Evolutionary conservation across 2,329 filamentous ascomycete species (phyloP).

Genomic region (Aspergillus clavatus): DNA sequence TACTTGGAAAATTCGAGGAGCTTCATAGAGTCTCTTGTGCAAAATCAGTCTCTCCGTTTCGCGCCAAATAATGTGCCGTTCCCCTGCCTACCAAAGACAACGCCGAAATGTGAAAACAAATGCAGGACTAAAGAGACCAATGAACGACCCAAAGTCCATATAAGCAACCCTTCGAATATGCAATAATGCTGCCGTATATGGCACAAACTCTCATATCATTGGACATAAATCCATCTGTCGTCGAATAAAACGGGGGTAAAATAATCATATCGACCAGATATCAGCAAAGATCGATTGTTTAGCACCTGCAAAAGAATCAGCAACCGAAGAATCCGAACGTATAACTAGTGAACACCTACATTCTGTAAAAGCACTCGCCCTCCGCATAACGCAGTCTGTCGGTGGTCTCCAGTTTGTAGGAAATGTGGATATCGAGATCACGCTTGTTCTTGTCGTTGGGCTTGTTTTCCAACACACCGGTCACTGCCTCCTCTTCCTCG

Average conservation of each 20-base stretch:
- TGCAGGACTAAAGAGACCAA: slow-evolving; percentile 12
- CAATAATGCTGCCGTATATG: slow-evolving; percentile 28
- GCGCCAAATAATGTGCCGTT: slow-evolving; percentile 38
- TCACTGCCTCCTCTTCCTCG: slow-evolving; percentile 75
- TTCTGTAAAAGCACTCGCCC: slow-evolving; percentile 75
- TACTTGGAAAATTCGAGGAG: slow-evolving; percentile 46
- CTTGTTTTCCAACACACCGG: slow-evolving; percentile 69
- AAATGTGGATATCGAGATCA: slow-evolving; percentile 85
- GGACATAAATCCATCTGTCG: slow-evolving; percentile 16
- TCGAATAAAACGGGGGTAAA: slow-evolving; percentile 14
- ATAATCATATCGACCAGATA: slow-evolving; percentile 8
- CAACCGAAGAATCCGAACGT: slow-evolving; percentile 6
- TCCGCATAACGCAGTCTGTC: slow-evolving; percentile 65
- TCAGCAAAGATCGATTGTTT: slow-evolving; percentile 10
- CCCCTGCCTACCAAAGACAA: slow-evolving; percentile 36
- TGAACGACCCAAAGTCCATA: slow-evolving; percentile 23
- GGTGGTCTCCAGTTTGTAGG: slow-evolving; percentile 72
- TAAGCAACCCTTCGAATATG: slow-evolving; percentile 26
- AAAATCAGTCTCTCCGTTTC: slow-evolving; percentile 37
- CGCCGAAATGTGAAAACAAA: slow-evolving; percentile 19
- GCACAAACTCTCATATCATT: slow-evolving; percentile 18
- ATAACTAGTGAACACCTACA: slow-evolving; percentile 35
- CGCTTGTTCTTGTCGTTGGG: slow-evolving; percentile 93
- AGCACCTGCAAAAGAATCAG: slow-evolving; percentile 31
- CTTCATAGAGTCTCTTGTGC: slow-evolving; percentile 33